Evolutionary conservation across 441 rosid species (phyloP).

Genomic region (Pelargonium citronellum): DNA sequence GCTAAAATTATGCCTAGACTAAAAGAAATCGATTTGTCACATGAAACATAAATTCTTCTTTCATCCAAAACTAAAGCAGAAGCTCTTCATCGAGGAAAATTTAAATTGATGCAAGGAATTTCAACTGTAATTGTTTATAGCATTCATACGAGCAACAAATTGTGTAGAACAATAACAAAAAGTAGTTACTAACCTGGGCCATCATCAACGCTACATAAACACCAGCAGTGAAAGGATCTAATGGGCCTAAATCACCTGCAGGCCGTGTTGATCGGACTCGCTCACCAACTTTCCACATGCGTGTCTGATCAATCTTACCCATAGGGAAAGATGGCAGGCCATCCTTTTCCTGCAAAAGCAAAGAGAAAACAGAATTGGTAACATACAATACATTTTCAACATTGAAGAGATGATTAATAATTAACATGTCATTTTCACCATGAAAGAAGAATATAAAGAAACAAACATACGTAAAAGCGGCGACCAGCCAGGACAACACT

Average conservation of each 20-base stretch:
- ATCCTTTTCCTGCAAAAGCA: slow-evolving; percentile 63
- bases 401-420: no score
- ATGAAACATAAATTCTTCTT: no score
- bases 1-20: no score
- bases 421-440: not conserved
- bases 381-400: no score
- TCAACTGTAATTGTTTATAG: no score
- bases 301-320: slow-evolving; percentile 94
- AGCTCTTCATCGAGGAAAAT: not conserved
- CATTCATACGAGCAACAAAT: no score
- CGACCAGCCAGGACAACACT: slow-evolving; percentile 97
- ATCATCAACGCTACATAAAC: slow-evolving; percentile 89
- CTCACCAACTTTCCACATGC: slow-evolving; percentile 97
- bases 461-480: slow-evolving; percentile 59
- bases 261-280: slow-evolving; percentile 59
- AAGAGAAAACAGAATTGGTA: not conserved
- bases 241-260: slow-evolving; percentile 77
- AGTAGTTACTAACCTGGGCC: slow-evolving; percentile 66
- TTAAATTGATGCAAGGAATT: not conserved
- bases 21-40: no score
- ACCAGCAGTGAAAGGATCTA: slow-evolving; percentile 82
- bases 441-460: not conserved
- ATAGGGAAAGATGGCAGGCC: slow-evolving; percentile 91
- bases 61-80: no score
- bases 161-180: no score